Evolutionary conservation across 176 grass and related monocot species (phyloP).

Genomic region (Aegilops speltoides): DNA sequence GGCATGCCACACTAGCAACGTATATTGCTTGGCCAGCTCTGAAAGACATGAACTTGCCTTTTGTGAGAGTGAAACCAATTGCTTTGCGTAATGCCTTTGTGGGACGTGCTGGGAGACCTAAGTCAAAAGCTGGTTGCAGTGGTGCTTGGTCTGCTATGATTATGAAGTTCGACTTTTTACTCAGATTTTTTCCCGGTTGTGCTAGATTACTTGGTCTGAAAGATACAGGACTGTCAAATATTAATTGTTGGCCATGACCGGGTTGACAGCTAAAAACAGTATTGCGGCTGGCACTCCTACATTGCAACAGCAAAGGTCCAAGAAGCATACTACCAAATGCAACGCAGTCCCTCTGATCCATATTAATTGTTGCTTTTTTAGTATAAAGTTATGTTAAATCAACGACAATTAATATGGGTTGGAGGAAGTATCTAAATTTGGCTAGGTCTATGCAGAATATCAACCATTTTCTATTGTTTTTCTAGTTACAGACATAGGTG

Average conservation of each 20-base stretch:
- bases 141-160: conserved; percentile 20
- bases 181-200: not conserved
- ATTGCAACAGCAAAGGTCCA: not conserved
- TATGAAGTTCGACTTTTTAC: conserved; percentile 11
- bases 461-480: not conserved
- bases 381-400: too few relatives aligned
- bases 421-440: too few relatives aligned
- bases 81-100: conserved; percentile 1
- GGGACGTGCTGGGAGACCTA: not conserved
- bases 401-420: too few relatives aligned
- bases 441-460: not conserved
- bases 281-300: conserved; percentile 15
- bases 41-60: conserved; percentile 16
- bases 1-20: conserved; percentile 11
- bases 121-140: conserved; percentile 33
- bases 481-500: not conserved
- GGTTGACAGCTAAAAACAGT: conserved; percentile 9
- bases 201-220: conserved; percentile 35
- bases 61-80: conserved; percentile 6
- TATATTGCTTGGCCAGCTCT: conserved; percentile 6
- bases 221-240: conserved; percentile 19
- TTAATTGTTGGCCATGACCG: conserved; percentile 11
- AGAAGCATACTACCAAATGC: not conserved
- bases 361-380: too few relatives aligned
- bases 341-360: not conserved